phyloP scores from a whole-genome alignment of 768 basidiomycete species.

The Lactarius evosmus region DNA sequence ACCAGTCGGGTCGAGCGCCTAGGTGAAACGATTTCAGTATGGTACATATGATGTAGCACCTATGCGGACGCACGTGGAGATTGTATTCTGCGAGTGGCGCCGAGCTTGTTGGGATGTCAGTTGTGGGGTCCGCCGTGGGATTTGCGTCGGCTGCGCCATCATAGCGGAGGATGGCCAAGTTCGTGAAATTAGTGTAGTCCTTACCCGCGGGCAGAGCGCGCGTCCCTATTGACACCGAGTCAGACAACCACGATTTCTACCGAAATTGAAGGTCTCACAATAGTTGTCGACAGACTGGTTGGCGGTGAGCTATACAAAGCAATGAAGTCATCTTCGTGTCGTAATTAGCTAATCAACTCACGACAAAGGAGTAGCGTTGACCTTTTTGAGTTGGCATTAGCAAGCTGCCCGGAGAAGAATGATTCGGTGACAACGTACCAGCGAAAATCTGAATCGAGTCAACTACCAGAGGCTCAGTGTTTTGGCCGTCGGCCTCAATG shows the following conservation, averaged over 20 bases:
- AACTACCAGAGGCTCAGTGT: constrained; percentile 24
- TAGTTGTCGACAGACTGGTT: constrained; percentile 15
- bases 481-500: constrained; percentile 30
- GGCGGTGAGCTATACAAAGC: constrained; percentile 15
- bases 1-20: constrained; percentile 9
- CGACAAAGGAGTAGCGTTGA: constrained; percentile 29
- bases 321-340: background rate
- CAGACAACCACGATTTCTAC: background rate
- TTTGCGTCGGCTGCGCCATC: constrained; percentile 22
- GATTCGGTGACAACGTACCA: constrained; percentile 1
- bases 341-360: background rate
- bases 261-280: background rate
- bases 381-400: background rate
- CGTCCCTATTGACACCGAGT: constrained; percentile 9
- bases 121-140: constrained; percentile 20
- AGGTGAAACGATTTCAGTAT: constrained; percentile 1
- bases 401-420: background rate
- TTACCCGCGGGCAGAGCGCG: constrained; percentile 12
- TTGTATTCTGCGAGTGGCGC: constrained; percentile 15
- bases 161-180: constrained; percentile 30
- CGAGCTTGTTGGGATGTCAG: constrained; percentile 4
- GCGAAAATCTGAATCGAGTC: constrained; percentile 28
- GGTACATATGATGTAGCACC: background rate
- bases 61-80: constrained; percentile 17
- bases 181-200: background rate